Evolutionary conservation across 148 eudicot species (phyloP).

Genomic region (Nepenthes gracilis): DNA sequence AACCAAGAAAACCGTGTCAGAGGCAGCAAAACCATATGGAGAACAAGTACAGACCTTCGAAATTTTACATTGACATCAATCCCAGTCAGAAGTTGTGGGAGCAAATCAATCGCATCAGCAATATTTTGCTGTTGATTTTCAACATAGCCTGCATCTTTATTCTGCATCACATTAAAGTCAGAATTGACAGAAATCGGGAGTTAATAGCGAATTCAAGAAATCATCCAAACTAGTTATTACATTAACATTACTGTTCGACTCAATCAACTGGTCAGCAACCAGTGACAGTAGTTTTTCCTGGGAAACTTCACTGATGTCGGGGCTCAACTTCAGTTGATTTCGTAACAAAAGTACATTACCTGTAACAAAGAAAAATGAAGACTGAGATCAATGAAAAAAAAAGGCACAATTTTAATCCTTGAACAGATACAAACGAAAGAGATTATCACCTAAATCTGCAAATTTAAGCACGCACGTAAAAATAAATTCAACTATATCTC

Average conservation of each 20-base stretch:
- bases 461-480: too few relatives aligned
- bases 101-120: slow-evolving; percentile 88
- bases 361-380: slow-evolving; percentile 12
- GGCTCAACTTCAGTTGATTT: slow-evolving; percentile 63
- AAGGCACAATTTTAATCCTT: not conserved
- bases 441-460: too few relatives aligned
- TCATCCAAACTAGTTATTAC: slow-evolving; percentile 25
- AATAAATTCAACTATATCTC: too few relatives aligned
- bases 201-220: not conserved
- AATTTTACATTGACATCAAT: slow-evolving; percentile 94
- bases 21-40: not conserved
- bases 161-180: slow-evolving; percentile 32
- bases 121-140: slow-evolving; percentile 88
- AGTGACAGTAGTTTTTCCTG: slow-evolving; percentile 90
- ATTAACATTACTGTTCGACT: slow-evolving; percentile 65
- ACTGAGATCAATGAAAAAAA: slow-evolving; percentile 3
- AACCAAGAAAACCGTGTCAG: not conserved
- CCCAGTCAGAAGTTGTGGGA: slow-evolving; percentile 86
- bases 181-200: slow-evolving; percentile 9
- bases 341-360: slow-evolving; percentile 81
- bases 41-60: slow-evolving; percentile 38
- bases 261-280: slow-evolving; percentile 82
- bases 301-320: slow-evolving; percentile 67
- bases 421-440: not conserved
- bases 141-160: slow-evolving; percentile 71